A percentile compares a stretch with the other conserved stretches of the same genome.
These are phyloP conservation scores for Aspergillus saccharolyticus DNA, from an alignment of 495 filamentous ascomycete genomes.

Conservation along the genomic window DNA sequence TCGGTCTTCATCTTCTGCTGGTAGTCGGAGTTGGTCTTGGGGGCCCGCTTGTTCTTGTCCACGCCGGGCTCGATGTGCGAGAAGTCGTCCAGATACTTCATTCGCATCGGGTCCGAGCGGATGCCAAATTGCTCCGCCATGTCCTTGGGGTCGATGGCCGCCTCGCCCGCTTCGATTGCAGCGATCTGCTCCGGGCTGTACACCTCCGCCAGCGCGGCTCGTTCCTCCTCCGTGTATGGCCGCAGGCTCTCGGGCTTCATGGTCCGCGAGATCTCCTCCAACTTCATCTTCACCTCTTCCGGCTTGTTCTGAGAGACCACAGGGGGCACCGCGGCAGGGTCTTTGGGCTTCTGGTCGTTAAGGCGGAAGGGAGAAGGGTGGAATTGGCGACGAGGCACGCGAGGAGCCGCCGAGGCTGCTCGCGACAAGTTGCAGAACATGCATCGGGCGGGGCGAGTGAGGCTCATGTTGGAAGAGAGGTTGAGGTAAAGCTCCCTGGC, in stretches of 20 bases:
- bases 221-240: constrained; percentile 65
- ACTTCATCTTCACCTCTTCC: constrained; percentile 13
- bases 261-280: constrained; percentile 14
- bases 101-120: constrained; percentile 62
- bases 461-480: constrained; percentile 44
- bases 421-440: constrained; percentile 50
- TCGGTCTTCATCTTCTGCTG: constrained; percentile 56
- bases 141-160: constrained; percentile 72
- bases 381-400: constrained; percentile 48
- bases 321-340: too few species aligned
- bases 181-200: constrained; percentile 78
- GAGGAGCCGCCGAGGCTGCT: constrained; percentile 34
- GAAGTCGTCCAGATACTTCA: constrained; percentile 85
- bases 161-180: constrained; percentile 84
- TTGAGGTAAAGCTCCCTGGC: constrained; percentile 22
- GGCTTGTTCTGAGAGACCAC: too few species aligned
- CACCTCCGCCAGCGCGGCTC: constrained; percentile 51
- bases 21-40: constrained; percentile 53
- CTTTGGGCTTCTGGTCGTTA: constrained; percentile 33
- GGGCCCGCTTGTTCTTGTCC: constrained; percentile 57
- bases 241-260: constrained; percentile 46
- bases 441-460: constrained; percentile 54
- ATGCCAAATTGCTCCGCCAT: constrained; percentile 64
- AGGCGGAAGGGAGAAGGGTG: constrained; percentile 40
- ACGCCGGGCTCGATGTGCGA: constrained; percentile 67